Percentiles rank a stretch among this genome's conserved stretches.
phyloP scores from a whole-genome alignment of 1,139 yeast genomes.

The Kluyveromyces sp. region DNA sequence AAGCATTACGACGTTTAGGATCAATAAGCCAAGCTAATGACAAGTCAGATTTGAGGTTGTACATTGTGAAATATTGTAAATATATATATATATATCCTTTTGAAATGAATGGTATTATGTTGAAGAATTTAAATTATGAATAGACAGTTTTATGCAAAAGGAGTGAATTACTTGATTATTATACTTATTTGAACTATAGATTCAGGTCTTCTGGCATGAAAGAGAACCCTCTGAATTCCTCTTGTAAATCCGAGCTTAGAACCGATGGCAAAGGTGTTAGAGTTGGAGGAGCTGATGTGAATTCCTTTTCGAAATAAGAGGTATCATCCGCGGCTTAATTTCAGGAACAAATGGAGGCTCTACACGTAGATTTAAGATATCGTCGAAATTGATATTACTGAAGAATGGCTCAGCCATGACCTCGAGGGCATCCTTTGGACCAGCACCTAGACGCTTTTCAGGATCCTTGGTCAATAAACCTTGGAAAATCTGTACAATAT shows the following conservation, averaged over 20 bases:
- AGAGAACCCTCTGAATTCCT: conserved; percentile 94
- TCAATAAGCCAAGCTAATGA: no score
- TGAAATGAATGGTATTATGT: no score
- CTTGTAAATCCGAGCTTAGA: conserved; percentile 83
- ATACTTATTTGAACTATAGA: conserved; percentile 10
- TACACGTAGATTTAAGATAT: conserved; percentile 61
- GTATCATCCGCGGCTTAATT: conserved; percentile 84
- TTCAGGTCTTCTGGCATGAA: conserved; percentile 60
- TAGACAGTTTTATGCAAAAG: no score
- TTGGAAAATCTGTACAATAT: conserved; percentile 88
- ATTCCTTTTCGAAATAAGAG: conserved; percentile 88
- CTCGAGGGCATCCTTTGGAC: conserved; percentile 82
- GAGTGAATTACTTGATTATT: no score
- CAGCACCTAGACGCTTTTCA: conserved; percentile 69
- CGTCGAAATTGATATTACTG: conserved; percentile 84
- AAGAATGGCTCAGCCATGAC: conserved; percentile 95
- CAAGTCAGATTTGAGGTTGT: no score
- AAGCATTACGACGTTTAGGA: no score
- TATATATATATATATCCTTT: no score
- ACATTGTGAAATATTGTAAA: no score
- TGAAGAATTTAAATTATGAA: no score
- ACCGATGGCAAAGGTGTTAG: conserved; percentile 90
- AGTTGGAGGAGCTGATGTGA: conserved; percentile 90
- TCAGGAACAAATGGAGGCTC: conserved; percentile 83
- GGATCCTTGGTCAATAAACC: conserved; percentile 89